Conservation (phyloP, 2,329 filamentous ascomycete genomes). For the Aspergillus clavatus region DNA sequence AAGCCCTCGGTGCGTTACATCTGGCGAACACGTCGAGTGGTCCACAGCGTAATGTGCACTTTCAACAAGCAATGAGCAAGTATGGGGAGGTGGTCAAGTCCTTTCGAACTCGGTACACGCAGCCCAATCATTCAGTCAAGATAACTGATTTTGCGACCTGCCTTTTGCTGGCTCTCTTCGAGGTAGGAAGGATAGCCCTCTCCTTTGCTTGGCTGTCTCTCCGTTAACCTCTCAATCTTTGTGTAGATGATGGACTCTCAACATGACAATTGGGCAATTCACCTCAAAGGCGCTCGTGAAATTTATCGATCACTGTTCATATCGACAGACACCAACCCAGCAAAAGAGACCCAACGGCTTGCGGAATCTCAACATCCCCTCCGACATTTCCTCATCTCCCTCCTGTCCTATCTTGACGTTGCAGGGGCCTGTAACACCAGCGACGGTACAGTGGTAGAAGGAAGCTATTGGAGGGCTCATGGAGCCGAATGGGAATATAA, state of each 20-base stretch:
- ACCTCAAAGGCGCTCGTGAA: constrained; percentile 37
- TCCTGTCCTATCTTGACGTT: constrained; percentile 38
- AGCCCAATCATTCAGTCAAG: constrained; percentile 21
- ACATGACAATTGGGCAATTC: constrained; percentile 36
- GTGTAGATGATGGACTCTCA: constrained; percentile 37
- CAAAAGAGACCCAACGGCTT: constrained; percentile 24
- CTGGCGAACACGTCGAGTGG: constrained; percentile 36
- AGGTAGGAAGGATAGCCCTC: constrained; percentile 25
- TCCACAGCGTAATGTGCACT: constrained; percentile 29
- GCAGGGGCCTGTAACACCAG: constrained; percentile 37
- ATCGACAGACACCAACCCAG: constrained; percentile 19
- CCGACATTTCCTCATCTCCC: constrained; percentile 35
- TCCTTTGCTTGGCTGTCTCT: background rate
- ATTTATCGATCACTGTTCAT: constrained; percentile 34
- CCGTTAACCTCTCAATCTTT: constrained; percentile 4
- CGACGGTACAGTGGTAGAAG: constrained; percentile 35
- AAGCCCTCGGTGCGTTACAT: constrained; percentile 38
- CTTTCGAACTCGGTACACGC: constrained; percentile 25
- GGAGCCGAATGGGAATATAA: constrained; percentile 38
- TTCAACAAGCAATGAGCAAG: constrained; percentile 36
- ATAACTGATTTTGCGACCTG: constrained; percentile 34
- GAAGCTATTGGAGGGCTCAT: constrained; percentile 37
- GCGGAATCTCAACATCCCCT: constrained; percentile 32
- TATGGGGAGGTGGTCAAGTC: constrained; percentile 36
- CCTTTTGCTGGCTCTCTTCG: constrained; percentile 31